Evolutionary conservation across 1,284 basidiomycete species (phyloP).

Genomic region (Sporisorium exsertum): DNA sequence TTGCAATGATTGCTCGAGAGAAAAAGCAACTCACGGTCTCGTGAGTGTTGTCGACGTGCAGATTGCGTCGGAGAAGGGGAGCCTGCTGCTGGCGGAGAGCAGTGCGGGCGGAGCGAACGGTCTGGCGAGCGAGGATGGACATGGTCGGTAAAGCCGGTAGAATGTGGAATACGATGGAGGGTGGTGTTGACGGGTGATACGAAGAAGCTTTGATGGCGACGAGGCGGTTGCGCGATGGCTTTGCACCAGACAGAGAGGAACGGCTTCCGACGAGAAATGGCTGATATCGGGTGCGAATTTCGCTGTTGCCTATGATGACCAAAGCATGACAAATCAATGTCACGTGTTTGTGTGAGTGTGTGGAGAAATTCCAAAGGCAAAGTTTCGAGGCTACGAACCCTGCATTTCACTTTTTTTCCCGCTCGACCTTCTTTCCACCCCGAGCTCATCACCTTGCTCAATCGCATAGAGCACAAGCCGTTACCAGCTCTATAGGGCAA

Average conservation of each 20-base stretch:
- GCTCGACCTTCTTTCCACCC: neutral
- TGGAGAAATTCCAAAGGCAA: slow-evolving; percentile 26
- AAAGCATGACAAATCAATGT: slow-evolving; percentile 38
- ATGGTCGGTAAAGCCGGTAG: slow-evolving; percentile 22
- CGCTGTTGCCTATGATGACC: neutral
- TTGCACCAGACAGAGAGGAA: neutral
- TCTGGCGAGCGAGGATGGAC: slow-evolving; percentile 56
- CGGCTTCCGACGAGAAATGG: slow-evolving; percentile 12
- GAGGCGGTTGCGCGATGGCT: neutral
- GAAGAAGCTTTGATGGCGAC: slow-evolving; percentile 19
- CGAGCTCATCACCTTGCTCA: neutral
- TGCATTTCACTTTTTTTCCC: neutral
- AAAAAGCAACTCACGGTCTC: slow-evolving; percentile 59
- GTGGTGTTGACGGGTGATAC: neutral
- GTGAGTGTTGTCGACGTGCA: slow-evolving; percentile 68
- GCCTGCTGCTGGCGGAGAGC: slow-evolving; percentile 55
- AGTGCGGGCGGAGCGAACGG: slow-evolving; percentile 54
- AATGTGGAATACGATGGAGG: neutral
- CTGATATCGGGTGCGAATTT: slow-evolving; percentile 40
- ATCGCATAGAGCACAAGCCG: neutral
- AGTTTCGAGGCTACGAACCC: slow-evolving; percentile 12
- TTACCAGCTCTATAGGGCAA: neutral
- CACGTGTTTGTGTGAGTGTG: slow-evolving; percentile 35
- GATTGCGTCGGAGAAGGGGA: slow-evolving; percentile 52
- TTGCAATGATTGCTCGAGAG: neutral